These are phyloP conservation scores for Paecilomyces sp. DNA, from an alignment of 2,329 filamentous ascomycete genomes.

Conservation along the genomic window DNA sequence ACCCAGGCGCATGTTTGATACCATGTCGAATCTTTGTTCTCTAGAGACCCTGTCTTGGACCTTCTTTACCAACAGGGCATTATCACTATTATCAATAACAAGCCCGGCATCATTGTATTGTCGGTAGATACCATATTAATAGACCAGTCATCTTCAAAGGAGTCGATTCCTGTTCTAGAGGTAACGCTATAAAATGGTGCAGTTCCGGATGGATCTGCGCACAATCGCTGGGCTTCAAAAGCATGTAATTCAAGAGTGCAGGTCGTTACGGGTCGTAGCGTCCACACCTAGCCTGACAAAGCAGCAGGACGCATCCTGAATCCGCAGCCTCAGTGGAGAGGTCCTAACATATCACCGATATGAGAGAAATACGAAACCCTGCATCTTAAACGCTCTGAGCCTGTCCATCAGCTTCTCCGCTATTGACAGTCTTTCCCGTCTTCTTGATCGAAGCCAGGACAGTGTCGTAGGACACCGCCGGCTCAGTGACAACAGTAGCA, in stretches of 20 bases:
- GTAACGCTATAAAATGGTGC: neutral
- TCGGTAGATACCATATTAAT: neutral
- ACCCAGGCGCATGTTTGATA: neutral
- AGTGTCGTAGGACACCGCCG: conserved; percentile 65
- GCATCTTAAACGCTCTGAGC: conserved; percentile 25
- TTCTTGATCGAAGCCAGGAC: conserved; percentile 86
- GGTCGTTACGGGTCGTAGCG: neutral
- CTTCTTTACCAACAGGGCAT: neutral
- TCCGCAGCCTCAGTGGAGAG: neutral
- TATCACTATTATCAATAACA: neutral
- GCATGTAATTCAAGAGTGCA: neutral
- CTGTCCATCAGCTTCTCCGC: conserved; percentile 40
- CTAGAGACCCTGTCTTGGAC: neutral
- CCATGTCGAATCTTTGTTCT: neutral
- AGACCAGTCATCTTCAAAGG: neutral
- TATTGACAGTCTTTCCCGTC: conserved; percentile 88
- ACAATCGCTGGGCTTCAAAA: neutral
- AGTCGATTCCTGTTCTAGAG: neutral
- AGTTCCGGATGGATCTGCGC: neutral
- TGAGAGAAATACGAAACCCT: neutral
- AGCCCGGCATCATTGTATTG: neutral
- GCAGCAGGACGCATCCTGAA: neutral
- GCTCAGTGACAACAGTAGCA: conserved; percentile 66
- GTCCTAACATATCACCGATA: neutral
- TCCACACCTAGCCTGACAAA: neutral